phyloP scores from a whole-genome alignment of 2,329 filamentous ascomycete species.

The Fusarium floridanum region DNA sequence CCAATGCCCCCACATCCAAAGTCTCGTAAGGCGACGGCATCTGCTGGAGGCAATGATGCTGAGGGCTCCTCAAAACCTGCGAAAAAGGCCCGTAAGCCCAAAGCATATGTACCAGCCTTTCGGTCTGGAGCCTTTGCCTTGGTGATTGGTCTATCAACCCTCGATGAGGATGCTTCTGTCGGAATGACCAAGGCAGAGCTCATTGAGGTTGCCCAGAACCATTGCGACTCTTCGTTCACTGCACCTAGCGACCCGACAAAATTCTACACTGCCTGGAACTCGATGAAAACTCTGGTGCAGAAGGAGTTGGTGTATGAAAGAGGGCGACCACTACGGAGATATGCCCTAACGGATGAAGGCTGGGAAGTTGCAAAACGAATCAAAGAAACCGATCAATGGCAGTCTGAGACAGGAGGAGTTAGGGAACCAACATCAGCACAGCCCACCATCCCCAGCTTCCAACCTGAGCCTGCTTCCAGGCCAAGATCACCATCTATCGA shows the following conservation, averaged over 20 bases:
- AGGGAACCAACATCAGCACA: conserved; percentile 17
- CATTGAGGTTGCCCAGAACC: conserved; percentile 76
- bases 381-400: conserved; percentile 62
- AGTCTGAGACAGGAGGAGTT: conserved; percentile 40
- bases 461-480: conserved; percentile 2
- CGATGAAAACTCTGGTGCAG: conserved; percentile 80
- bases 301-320: conserved; percentile 82
- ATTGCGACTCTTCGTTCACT: conserved; percentile 81
- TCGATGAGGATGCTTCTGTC: conserved; percentile 63
- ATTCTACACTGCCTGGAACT: conserved; percentile 85
- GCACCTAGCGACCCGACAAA: conserved; percentile 75
- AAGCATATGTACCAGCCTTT: conserved; percentile 77
- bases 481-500: conserved; percentile 37
- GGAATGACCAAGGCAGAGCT: conserved; percentile 77
- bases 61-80: conserved; percentile 55
- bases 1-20: conserved; percentile 73
- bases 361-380: conserved; percentile 80
- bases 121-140: conserved; percentile 83
- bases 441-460: conserved; percentile 7
- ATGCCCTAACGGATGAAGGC: conserved; percentile 80
- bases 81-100: conserved; percentile 72
- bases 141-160: conserved; percentile 73
- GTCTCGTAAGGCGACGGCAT: conserved; percentile 55
- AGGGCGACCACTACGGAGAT: conserved; percentile 75
- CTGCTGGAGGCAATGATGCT: conserved; percentile 49